Conservation (phyloP, 441 rosid genomes). For the Cnidoscolus chayamansa region DNA sequence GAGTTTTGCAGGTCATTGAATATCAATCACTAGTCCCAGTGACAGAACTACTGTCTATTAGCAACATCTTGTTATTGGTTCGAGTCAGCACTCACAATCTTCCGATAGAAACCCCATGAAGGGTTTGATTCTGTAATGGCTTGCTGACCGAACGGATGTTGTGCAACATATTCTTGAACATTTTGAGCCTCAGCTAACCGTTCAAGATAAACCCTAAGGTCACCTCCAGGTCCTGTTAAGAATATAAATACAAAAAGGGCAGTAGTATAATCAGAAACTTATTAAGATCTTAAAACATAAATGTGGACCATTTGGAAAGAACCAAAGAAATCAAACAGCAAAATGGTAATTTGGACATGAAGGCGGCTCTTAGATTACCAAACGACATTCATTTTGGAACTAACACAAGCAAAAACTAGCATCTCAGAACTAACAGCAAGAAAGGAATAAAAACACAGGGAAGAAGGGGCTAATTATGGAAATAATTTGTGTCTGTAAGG, state of each 20-base stretch:
- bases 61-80: background rate
- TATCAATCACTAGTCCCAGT: background rate
- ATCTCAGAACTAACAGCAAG: background rate
- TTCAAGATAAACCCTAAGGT: constrained; percentile 65
- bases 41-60: background rate
- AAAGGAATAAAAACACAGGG: background rate
- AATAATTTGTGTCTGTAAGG: background rate
- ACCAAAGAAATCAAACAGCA: background rate
- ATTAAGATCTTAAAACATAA: background rate
- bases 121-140: constrained; percentile 51
- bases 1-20: background rate
- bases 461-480: background rate
- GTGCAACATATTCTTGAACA: constrained; percentile 57
- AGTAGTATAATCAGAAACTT: background rate
- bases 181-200: constrained; percentile 47
- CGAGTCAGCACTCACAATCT: constrained; percentile 21
- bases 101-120: constrained; percentile 55
- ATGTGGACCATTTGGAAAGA: background rate
- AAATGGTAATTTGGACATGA: background rate
- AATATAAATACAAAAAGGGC: background rate
- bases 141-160: constrained; percentile 70
- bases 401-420: background rate
- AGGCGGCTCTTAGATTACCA: background rate
- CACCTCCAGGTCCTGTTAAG: constrained; percentile 64
- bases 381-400: background rate